A percentile compares a stretch with the other conserved stretches of the same genome.
phyloP scores from a whole-genome alignment of 2,329 filamentous ascomycete species.

The Monosporascus ibericus region DNA sequence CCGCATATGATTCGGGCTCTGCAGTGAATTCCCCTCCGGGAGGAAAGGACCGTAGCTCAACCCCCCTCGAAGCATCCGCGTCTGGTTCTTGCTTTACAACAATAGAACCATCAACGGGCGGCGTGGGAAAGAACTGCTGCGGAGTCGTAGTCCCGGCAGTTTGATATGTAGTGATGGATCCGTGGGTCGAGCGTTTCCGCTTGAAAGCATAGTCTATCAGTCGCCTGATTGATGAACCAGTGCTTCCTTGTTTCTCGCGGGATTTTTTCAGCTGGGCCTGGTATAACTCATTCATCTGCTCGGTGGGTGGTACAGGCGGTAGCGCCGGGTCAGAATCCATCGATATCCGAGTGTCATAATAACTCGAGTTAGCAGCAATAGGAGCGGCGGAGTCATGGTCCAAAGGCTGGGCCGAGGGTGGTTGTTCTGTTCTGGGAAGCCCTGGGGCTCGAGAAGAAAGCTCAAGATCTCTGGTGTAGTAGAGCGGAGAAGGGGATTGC shows the following conservation, averaged over 20 bases:
- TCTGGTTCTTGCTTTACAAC: conserved; percentile 15
- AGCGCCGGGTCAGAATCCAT: conserved; percentile 25
- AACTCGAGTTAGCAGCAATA: conserved; percentile 25
- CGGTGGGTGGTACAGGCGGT: conserved; percentile 17
- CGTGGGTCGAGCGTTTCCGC: conserved; percentile 23
- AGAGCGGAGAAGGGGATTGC: conserved; percentile 10
- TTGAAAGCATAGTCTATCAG: conserved; percentile 19
- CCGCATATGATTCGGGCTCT: conserved; percentile 16
- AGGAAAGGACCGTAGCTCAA: conserved; percentile 5
- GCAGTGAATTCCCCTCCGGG: conserved; percentile 13
- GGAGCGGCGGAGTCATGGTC: conserved; percentile 14
- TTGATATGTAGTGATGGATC: conserved; percentile 13
- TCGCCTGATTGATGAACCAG: conserved; percentile 21
- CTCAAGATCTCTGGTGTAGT: conserved; percentile 14
- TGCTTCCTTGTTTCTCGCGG: conserved; percentile 21
- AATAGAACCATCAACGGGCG: conserved; percentile 12
- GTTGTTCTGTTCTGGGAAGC: conserved; percentile 12
- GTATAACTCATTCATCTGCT: conserved; percentile 26
- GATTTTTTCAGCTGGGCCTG: conserved; percentile 23
- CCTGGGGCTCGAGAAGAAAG: conserved; percentile 16
- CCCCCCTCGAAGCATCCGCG: conserved; percentile 6
- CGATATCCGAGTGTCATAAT: conserved; percentile 27
- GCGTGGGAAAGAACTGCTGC: conserved; percentile 15
- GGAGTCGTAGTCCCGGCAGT: conserved; percentile 13
- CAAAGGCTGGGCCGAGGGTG: conserved; percentile 8